A percentile compares a stretch with the other conserved stretches of the same genome.
These are phyloP conservation scores for Neurospora crassa DNA, from an alignment of 2,329 filamentous ascomycete species.

Conservation along the genomic window DNA sequence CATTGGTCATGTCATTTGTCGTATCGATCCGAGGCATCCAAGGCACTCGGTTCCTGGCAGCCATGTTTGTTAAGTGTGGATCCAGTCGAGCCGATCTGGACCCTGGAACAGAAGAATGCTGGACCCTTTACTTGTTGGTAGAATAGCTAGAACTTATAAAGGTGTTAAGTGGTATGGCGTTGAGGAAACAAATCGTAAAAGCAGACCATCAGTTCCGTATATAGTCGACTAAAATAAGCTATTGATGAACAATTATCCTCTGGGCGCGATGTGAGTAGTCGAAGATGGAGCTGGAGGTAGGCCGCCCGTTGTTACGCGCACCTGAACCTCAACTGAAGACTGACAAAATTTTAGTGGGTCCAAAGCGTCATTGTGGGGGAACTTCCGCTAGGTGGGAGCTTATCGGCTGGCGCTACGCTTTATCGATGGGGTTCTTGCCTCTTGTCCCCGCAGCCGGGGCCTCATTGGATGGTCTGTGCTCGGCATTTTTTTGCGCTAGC, in stretches of 20 bases:
- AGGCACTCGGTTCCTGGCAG: not conserved
- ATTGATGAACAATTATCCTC: too few relatives aligned
- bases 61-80: not conserved
- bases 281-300: too few relatives aligned
- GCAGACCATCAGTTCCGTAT: too few relatives aligned
- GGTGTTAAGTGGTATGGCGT: not conserved
- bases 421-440: not conserved
- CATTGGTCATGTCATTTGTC: not conserved
- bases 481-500: not conserved
- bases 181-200: too few relatives aligned
- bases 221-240: too few relatives aligned
- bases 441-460: not conserved
- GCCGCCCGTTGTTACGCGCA: too few relatives aligned
- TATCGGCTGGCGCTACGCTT: not conserved
- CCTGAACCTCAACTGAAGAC: not conserved
- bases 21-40: too few relatives aligned
- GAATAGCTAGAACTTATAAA: not conserved
- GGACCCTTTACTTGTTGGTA: not conserved
- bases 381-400: not conserved
- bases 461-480: not conserved
- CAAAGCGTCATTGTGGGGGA: not conserved
- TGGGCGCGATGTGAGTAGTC: too few relatives aligned
- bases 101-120: too few relatives aligned
- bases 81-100: not conserved
- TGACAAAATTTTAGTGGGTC: not conserved